Evolutionary conservation across 352 stramenopile species (phyloP), one percentile per base, ranked within the genome.

Genomic region (Peronospora belbahrii): DNA sequence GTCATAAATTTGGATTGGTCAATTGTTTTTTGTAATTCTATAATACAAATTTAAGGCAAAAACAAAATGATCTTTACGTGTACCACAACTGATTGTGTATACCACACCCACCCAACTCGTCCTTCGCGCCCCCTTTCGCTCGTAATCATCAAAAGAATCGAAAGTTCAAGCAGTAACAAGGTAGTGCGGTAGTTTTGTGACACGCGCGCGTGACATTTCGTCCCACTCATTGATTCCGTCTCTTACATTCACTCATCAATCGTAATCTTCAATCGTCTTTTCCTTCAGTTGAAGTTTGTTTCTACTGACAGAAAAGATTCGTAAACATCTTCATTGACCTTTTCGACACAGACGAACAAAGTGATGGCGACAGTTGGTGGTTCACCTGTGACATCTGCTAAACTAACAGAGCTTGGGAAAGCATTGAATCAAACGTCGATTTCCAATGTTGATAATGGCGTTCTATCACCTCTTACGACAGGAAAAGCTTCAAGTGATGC

Each of bases 361-460:
- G 24, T 46, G 31, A 70, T 70, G 60, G 56, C 60, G 46, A 66
- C 56, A 10, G 48, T 64, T 7, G 47, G 60, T 39, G 48, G 41
- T 31, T 74, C 64, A 41, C 60, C 64, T 39, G 60, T 70, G 40
- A 74, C 51, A 42, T 70, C 64, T 30, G 52, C 72, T 23, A 83
- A 87, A 48, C 65, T 93, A 22, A 87, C 76, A 47, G 81, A 67
- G 42, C 67, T 93, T 31, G 81, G 78, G 8, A 80, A 81, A 42
- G 78, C 81, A 23, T 67, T 93, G 22, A 68, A 79, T 49, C 70
- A 90, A 53, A 62, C 77, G 24, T 82, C 70, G 14, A 88, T 93
- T 44, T 88, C 80, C 6, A 74, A 48, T 17, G 36, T 56, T 1
- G 41, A 33, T 14, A 40, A 30, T 8, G 33, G 36, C 0, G 42